These are phyloP conservation scores for Chalaropsis ovoidea DNA, from an alignment of 2,329 filamentous ascomycete genomes.

Conservation along the genomic window DNA sequence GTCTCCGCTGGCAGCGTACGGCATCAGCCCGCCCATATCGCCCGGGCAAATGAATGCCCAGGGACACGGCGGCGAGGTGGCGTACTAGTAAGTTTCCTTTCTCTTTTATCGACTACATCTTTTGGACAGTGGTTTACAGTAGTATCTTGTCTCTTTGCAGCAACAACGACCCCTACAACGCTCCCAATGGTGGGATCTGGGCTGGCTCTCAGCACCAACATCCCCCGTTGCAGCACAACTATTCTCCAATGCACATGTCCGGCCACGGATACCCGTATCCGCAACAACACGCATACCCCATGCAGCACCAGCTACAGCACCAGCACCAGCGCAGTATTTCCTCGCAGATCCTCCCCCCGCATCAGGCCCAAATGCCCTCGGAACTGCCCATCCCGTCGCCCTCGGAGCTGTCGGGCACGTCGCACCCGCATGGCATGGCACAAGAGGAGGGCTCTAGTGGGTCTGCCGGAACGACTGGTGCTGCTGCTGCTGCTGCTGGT, in stretches of 20 bases:
- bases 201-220: conserved; percentile 2
- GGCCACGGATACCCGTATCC: background rate
- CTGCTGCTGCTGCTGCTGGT: background rate
- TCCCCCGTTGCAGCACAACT: background rate
- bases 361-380: background rate
- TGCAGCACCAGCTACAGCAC: background rate
- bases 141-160: background rate
- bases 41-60: background rate
- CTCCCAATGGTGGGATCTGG: background rate
- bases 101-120: background rate
- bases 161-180: background rate
- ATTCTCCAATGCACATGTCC: background rate
- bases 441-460: background rate
- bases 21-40: background rate
- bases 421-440: background rate
- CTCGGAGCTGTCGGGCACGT: background rate
- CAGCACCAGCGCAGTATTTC: conserved; percentile 4
- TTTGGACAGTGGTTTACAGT: background rate
- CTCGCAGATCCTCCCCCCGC: background rate
- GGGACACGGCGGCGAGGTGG: background rate
- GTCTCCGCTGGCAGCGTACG: conserved; percentile 1
- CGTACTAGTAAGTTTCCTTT: background rate
- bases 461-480: background rate
- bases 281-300: background rate
- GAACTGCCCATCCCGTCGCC: conserved; percentile 1